A percentile compares a stretch with the other conserved stretches of the same genome.
These are phyloP conservation scores for Mercurialis annua DNA, from an alignment of 345 rosid genomes.

Conservation along the genomic window DNA sequence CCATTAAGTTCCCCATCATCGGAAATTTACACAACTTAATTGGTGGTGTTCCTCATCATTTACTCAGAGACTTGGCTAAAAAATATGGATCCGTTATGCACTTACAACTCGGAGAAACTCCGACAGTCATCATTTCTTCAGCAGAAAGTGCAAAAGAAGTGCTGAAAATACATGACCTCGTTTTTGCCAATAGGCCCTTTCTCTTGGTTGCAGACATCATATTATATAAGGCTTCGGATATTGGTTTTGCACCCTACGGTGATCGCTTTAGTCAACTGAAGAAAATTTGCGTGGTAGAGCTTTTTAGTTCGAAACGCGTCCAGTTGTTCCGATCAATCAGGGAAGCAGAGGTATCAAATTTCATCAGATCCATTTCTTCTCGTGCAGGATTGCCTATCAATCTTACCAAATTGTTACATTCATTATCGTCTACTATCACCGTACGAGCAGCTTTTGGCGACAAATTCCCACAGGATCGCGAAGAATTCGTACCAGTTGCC, in stretches of 20 bases:
- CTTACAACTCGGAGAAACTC: slow-evolving; percentile 18
- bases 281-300: background rate
- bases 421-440: slow-evolving; percentile 8
- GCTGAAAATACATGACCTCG: slow-evolving; percentile 17
- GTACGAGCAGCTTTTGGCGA: slow-evolving; percentile 16
- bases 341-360: slow-evolving; percentile 11
- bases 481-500: background rate
- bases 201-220: no score
- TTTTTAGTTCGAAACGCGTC: slow-evolving; percentile 11
- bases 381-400: background rate
- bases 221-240: no score
- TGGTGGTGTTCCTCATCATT: slow-evolving; percentile 14
- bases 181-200: slow-evolving; percentile 16
- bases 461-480: slow-evolving; percentile 9
- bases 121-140: slow-evolving; percentile 10
- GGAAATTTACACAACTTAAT: slow-evolving; percentile 22
- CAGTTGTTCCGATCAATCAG: background rate
- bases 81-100: slow-evolving; percentile 23
- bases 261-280: slow-evolving; percentile 21
- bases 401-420: background rate
- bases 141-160: slow-evolving; percentile 9
- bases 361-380: background rate
- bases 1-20: slow-evolving; percentile 24
- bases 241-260: slow-evolving; percentile 12
- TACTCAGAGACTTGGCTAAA: slow-evolving; percentile 14